Conservation (phyloP, 768 basidiomycete genomes). For the Lenzites betulinus region DNA sequence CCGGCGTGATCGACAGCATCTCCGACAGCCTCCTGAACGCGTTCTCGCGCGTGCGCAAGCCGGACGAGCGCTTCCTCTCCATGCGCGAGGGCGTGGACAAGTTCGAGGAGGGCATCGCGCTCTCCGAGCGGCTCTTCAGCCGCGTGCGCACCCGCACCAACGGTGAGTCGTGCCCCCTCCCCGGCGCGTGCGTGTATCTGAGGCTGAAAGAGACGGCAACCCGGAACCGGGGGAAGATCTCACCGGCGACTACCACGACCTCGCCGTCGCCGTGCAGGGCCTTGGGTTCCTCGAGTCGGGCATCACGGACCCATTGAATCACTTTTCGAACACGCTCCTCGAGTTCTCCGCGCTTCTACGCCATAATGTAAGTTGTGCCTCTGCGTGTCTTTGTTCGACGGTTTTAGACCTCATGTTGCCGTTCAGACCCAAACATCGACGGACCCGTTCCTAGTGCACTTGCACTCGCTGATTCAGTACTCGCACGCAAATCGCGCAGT, state of each 20-base stretch:
- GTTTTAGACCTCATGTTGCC: background rate
- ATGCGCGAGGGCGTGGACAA: constrained; percentile 94
- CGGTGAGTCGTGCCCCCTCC: constrained; percentile 59
- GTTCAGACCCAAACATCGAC: constrained; percentile 83
- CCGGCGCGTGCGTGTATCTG: constrained; percentile 49
- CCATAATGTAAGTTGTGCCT: constrained; percentile 62
- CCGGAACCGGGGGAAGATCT: constrained; percentile 89
- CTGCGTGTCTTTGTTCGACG: background rate
- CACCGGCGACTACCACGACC: constrained; percentile 94
- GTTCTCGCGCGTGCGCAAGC: constrained; percentile 93
- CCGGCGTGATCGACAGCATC: constrained; percentile 88
- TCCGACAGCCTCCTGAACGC: constrained; percentile 97
- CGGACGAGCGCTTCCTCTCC: constrained; percentile 90
- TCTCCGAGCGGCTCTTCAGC: constrained; percentile 80
- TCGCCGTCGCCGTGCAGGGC: constrained; percentile 94
- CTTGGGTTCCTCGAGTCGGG: constrained; percentile 98
- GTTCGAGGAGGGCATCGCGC: constrained; percentile 90
- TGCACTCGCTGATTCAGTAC: constrained; percentile 93
- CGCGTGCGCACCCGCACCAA: constrained; percentile 80
- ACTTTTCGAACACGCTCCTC: constrained; percentile 93
- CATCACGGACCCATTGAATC: constrained; percentile 95
- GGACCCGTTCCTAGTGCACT: constrained; percentile 87
- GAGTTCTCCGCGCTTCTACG: constrained; percentile 92
- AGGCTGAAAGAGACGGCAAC: constrained; percentile 85
- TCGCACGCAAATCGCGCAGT: constrained; percentile 93